These are phyloP conservation scores for Diaporthe capsici DNA, from an alignment of 2,329 filamentous ascomycete genomes.

Conservation along the genomic window DNA sequence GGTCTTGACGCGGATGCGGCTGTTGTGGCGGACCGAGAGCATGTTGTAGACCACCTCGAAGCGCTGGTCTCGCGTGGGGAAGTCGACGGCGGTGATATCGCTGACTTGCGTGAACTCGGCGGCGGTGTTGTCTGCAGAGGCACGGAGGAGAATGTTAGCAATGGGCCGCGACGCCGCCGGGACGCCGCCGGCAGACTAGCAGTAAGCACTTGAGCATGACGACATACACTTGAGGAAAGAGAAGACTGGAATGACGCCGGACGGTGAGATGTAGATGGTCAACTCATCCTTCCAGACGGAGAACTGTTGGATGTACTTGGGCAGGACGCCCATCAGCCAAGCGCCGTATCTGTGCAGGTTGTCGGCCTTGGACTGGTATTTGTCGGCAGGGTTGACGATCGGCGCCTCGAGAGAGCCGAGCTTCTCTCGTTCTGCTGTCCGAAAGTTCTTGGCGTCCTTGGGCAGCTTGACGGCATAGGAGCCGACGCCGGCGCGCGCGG, in stretches of 20 bases:
- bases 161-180: not conserved
- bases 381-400: constrained; percentile 92
- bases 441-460: constrained; percentile 76
- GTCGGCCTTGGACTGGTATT: constrained; percentile 89
- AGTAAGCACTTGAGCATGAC: constrained; percentile 1
- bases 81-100: constrained; percentile 95
- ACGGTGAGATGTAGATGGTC: constrained; percentile 90
- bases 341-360: constrained; percentile 94
- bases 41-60: constrained; percentile 99
- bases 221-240: constrained; percentile 85
- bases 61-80: constrained; percentile 92
- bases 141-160: not conserved
- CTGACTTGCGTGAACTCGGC: constrained; percentile 96
- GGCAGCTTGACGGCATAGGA: constrained; percentile 67
- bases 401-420: constrained; percentile 79
- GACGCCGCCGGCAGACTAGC: not conserved
- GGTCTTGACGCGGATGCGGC: constrained; percentile 97
- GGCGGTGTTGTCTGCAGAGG: constrained; percentile 83
- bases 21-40: constrained; percentile 95
- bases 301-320: constrained; percentile 99
- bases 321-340: constrained; percentile 96
- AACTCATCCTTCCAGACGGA: constrained; percentile 99
- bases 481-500: constrained; percentile 56
- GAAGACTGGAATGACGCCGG: constrained; percentile 92
- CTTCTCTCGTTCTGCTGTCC: constrained; percentile 71